These are phyloP conservation scores for Austroboletus novae-zelandiae DNA, from an alignment of 1,284 basidiomycete species.

Conservation along the genomic window DNA sequence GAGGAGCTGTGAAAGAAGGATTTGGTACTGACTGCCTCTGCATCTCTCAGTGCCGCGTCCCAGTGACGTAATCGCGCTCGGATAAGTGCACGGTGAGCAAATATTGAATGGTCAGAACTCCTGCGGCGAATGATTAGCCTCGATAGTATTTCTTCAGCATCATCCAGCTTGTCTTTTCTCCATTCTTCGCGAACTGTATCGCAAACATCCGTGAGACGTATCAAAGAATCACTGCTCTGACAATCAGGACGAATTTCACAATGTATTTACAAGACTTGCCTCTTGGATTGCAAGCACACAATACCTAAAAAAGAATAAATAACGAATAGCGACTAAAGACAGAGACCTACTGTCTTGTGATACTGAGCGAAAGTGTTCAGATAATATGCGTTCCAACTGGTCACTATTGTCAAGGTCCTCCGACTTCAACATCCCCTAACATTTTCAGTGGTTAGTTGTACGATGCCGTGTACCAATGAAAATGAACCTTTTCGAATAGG, in stretches of 20 bases:
- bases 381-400: neutral
- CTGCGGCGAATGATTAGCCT: neutral
- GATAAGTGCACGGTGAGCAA: neutral
- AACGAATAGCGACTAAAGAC: neutral
- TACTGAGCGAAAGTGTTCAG: neutral
- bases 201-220: neutral
- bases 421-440: neutral
- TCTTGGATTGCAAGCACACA: neutral
- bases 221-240: neutral
- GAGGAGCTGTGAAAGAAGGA: neutral
- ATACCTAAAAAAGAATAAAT: neutral
- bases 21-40: neutral
- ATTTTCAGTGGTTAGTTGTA: neutral
- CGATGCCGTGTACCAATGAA: neutral
- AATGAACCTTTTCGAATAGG: neutral
- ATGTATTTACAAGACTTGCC: neutral
- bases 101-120: neutral
- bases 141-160: neutral
- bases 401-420: neutral
- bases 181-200: neutral
- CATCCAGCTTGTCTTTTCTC: neutral
- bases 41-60: constrained; percentile 1
- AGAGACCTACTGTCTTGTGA: neutral
- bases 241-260: neutral
- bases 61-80: neutral